Percentiles rank a stretch among this genome's conserved stretches.
Evolutionary conservation across 768 basidiomycete genomes (phyloP).

Genomic region (Mycena floridula): DNA sequence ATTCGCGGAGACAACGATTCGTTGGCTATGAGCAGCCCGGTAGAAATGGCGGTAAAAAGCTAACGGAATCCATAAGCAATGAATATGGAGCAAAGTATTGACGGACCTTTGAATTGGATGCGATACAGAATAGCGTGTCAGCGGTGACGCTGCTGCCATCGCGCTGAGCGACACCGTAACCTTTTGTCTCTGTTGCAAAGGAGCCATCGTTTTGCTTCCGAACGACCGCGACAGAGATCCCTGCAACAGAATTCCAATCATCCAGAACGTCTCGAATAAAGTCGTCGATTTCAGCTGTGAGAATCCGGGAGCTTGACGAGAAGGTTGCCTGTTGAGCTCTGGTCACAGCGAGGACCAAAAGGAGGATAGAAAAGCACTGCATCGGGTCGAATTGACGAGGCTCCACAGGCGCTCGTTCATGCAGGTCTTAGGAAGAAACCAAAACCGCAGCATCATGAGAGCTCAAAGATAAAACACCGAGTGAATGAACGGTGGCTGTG

Average conservation of each 20-base stretch:
- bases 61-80: slow-evolving; percentile 2
- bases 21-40: slow-evolving; percentile 22
- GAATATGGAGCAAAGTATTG: not conserved
- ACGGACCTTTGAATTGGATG: slow-evolving; percentile 24
- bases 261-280: slow-evolving; percentile 18
- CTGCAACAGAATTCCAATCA: slow-evolving; percentile 22
- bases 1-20: slow-evolving; percentile 17
- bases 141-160: slow-evolving; percentile 17
- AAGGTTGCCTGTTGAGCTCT: too few relatives aligned
- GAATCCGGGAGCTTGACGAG: too few relatives aligned
- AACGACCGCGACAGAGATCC: slow-evolving; percentile 22
- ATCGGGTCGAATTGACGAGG: too few relatives aligned
- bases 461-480: too few relatives aligned
- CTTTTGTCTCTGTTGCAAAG: slow-evolving; percentile 25
- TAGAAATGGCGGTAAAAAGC: slow-evolving; percentile 19
- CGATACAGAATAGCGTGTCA: slow-evolving; percentile 22
- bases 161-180: slow-evolving; percentile 21
- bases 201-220: slow-evolving; percentile 15
- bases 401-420: too few relatives aligned
- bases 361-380: too few relatives aligned
- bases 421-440: too few relatives aligned
- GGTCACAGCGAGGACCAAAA: too few relatives aligned
- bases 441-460: too few relatives aligned
- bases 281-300: too few relatives aligned
- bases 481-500: too few relatives aligned